Evolutionary conservation across 1,284 basidiomycete genomes (phyloP), one percentile per base, ranked within the genome.

Genomic region (Fomitopsis palustris): DNA sequence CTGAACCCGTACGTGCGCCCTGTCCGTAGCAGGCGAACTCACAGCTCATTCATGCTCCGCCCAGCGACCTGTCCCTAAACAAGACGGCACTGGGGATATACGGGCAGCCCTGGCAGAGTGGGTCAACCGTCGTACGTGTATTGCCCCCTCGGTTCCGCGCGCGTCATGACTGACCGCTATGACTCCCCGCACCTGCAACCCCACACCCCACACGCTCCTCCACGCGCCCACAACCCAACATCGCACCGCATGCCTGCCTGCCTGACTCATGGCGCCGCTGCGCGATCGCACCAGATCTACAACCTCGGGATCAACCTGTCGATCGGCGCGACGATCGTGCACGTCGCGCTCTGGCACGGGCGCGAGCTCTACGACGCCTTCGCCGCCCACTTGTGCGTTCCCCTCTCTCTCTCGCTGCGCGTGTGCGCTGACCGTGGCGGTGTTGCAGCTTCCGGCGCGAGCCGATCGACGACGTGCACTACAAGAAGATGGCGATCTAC

Each of bases 261-360:
- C 31, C 25, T 19, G 51, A 10, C 21, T 16, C 33, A 23, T 33
- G 17, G 8, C 19, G 27, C 23, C 12, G 19, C 21, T 10, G 10
- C n/a, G 31, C 35, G 51, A 47, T 25, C 45, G 6, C 39, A 8
- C 27, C 35, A 56, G 55, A 73, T 62, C 35, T 61, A 55, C 57
- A 65, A 67, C 57, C 59, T 70, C 29, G 62, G 63, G 37, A 52
- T 63, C 38, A 67, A 67, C 45, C 58, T 64, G 52, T 64, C 62
- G 41, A 63, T 65, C 41, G 65, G 61, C 33, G 67, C 66, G 31
- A 64, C 65, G 38, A 58, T 69, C 51, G 62, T 64, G 31, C 81
- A 84, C 62, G 77, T 83, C 52, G 58, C 75, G 19, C 53, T 83
- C 2, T 84, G 81, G 81, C 77, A 82, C 63, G 78, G 80, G 7